These are phyloP conservation scores for Tetraselmis striata DNA, from an alignment of 139 green algal genomes.

Conservation along the genomic window DNA sequence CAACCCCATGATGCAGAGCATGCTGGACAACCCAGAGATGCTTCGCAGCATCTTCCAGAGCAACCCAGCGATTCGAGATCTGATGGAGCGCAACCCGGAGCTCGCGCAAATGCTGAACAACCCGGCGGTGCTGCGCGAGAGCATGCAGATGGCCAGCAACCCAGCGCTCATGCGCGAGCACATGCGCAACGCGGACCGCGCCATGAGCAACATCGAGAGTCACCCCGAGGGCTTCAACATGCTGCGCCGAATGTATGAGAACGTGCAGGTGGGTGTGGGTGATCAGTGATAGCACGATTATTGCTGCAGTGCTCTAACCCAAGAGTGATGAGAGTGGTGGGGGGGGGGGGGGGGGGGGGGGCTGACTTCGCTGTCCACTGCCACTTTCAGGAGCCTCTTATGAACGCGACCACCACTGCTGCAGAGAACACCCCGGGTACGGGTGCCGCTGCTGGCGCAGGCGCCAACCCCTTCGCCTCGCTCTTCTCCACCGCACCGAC, in stretches of 20 bases:
- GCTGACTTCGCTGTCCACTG: too few species aligned
- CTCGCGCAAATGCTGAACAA: constrained; percentile 84
- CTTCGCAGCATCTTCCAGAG: constrained; percentile 64
- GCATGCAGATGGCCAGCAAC: constrained; percentile 71
- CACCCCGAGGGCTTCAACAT: constrained; percentile 94
- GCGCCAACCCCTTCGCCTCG: constrained; percentile 53
- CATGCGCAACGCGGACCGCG: constrained; percentile 80
- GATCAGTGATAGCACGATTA: too few species aligned
- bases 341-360: too few species aligned
- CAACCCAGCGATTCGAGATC: constrained; percentile 68
- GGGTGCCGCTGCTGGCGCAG: constrained; percentile 13
- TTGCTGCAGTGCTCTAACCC: too few species aligned
- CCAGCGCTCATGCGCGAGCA: constrained; percentile 90
- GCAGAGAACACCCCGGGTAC: too few species aligned
- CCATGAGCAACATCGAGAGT: constrained; percentile 89
- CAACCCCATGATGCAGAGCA: constrained; percentile 57
- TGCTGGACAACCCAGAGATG: constrained; percentile 81
- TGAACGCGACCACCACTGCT: constrained; percentile 53
- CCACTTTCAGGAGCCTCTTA: constrained; percentile 59
- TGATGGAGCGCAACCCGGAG: constrained; percentile 88
- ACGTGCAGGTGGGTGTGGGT: constrained; percentile 63
- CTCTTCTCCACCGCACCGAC: constrained; percentile 26
- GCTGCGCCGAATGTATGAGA: constrained; percentile 83
- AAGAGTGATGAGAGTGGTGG: too few species aligned
- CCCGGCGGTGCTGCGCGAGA: constrained; percentile 75